phyloP scores from a whole-genome alignment of 2,329 filamentous ascomycete species.

The Apiospora phragmitis region DNA sequence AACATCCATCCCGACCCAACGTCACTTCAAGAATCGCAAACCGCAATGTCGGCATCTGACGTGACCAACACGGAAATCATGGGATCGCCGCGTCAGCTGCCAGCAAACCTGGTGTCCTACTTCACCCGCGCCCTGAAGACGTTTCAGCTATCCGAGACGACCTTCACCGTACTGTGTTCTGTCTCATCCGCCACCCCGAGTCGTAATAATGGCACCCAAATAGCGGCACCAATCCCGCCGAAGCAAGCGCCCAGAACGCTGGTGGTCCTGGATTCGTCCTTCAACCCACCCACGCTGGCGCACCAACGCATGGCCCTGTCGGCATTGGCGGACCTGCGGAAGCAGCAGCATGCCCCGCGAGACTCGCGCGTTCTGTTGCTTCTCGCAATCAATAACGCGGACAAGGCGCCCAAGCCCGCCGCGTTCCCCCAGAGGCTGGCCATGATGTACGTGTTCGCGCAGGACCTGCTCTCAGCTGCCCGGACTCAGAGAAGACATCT shows the following conservation, averaged over 20 bases:
- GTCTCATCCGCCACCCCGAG: constrained; percentile 25
- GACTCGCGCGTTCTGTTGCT: constrained; percentile 54
- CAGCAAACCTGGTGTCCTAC: constrained; percentile 34
- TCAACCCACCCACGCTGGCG: constrained; percentile 66
- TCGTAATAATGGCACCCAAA: neutral
- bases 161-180: constrained; percentile 48
- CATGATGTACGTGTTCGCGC: constrained; percentile 71
- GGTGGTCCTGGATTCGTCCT: constrained; percentile 66
- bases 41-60: neutral
- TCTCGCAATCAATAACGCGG: constrained; percentile 64
- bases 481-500: neutral
- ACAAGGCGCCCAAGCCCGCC: constrained; percentile 67
- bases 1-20: neutral
- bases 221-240: constrained; percentile 17
- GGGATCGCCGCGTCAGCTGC: neutral
- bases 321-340: constrained; percentile 37
- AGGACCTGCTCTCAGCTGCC: constrained; percentile 44
- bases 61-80: neutral
- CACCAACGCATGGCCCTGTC: constrained; percentile 58
- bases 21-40: neutral
- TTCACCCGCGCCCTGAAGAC: constrained; percentile 45
- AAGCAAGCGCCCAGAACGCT: constrained; percentile 37
- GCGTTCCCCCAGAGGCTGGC: constrained; percentile 65
- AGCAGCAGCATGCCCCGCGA: constrained; percentile 12
- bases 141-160: constrained; percentile 44